Evolutionary conservation across 2,329 filamentous ascomycete species (phyloP), one percentile per base, ranked within the genome.

Genomic region (Botryotinia convoluta): DNA sequence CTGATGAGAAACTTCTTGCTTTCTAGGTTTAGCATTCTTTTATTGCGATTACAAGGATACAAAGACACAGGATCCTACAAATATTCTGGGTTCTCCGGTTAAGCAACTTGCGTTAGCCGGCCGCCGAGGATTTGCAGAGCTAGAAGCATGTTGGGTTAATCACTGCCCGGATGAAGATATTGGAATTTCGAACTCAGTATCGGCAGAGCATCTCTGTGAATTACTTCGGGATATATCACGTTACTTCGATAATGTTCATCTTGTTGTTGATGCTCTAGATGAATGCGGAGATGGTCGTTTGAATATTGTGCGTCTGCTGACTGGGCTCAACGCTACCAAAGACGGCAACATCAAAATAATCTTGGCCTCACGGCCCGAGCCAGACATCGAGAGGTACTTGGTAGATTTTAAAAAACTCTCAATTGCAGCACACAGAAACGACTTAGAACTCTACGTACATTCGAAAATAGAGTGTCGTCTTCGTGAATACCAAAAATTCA

Each of bases 401-500:
- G 37, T 26, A 16, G 12, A 63, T 14, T 74, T 74, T 35, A 71
- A n/a, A 18, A 73, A 59, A 16, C 62, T 74, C 5, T 71, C 72
- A 14, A 76, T 77, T 60, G 72, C 68, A 20, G 74, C 75, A 22
- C n/a, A 61, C 61, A 72, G 72, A 29, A 68, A 71, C 29, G 75
- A 77, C 35, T 59, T 77, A 9, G 51, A 74, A 61, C 61, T 77
- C 5, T 77, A 75, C 37, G 75, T 76, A 26, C 72, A 74, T 37
- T 65, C 72, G 1, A 71, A 73, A 37, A 73, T 77, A 44, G 68
- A 76, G 57, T 16, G 57, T 29, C 72, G 73, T 5, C 57, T 71
- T 0, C 65, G 71, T 12, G 72, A 74, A 2, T 45, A 29, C 26
- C 57, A 18, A 8, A 57, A 72, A 1, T 14, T 62, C 3, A 62